phyloP scores from a whole-genome alignment of 2,329 filamentous ascomycete genomes.

The Phaeoacremonium minimum region DNA sequence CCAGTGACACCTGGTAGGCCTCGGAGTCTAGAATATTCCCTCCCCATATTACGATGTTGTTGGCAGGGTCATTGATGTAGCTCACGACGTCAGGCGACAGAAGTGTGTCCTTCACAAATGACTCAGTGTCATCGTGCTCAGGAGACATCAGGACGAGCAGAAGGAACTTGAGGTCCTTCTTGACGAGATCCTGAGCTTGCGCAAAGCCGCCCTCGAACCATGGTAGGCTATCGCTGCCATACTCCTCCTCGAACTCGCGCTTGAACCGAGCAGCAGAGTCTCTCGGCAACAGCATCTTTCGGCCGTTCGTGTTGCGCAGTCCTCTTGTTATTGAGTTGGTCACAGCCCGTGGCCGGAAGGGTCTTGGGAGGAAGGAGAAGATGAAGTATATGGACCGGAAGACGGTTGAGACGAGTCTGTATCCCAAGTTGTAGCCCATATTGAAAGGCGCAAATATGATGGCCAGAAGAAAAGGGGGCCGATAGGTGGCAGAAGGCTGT shows the following conservation, averaged over 20 bases:
- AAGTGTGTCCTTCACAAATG: constrained; percentile 79
- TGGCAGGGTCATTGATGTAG: constrained; percentile 70
- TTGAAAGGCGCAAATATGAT: constrained; percentile 79
- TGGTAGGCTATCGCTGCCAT: constrained; percentile 66
- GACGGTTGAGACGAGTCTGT: constrained; percentile 63
- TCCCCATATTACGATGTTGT: constrained; percentile 85
- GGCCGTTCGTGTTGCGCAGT: constrained; percentile 59
- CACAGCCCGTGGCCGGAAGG: constrained; percentile 49
- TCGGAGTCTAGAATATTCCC: constrained; percentile 91
- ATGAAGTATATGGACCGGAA: constrained; percentile 73
- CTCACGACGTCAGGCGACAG: constrained; percentile 68
- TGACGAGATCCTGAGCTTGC: constrained; percentile 83
- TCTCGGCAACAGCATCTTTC: constrained; percentile 74
- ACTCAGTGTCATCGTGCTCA: constrained; percentile 87
- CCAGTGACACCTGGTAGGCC: constrained; percentile 86
- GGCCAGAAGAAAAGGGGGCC: constrained; percentile 70
- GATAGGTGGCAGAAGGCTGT: constrained; percentile 63
- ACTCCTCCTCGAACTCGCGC: constrained; percentile 92
- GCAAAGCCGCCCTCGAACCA: constrained; percentile 90
- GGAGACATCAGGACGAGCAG: constrained; percentile 85
- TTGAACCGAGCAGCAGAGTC: constrained; percentile 88
- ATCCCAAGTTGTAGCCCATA: constrained; percentile 65
- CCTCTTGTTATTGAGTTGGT: constrained; percentile 48
- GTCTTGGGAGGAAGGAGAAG: constrained; percentile 73
- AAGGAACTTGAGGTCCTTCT: constrained; percentile 86